Conservation (phyloP, 2,329 filamentous ascomycete species). For the Aciculosporium take region DNA sequence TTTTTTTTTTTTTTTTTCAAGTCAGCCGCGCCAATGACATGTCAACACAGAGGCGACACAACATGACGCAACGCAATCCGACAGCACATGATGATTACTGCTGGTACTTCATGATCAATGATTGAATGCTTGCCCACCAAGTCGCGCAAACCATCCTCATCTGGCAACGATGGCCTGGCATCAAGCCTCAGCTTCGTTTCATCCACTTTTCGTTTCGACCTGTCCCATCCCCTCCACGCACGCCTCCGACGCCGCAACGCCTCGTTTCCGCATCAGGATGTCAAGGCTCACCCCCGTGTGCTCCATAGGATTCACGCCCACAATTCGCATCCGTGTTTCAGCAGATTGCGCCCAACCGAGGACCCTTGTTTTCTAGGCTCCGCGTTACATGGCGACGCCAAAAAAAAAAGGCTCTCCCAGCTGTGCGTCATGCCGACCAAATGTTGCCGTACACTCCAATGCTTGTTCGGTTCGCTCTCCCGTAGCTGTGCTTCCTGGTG, state of each 20-base stretch:
- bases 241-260: too few species aligned
- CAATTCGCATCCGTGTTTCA: neutral
- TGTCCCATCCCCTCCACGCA: too few species aligned
- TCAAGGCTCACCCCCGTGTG: neutral
- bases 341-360: neutral
- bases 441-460: slow-evolving; percentile 20
- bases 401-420: slow-evolving; percentile 13
- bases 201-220: slow-evolving; percentile 1
- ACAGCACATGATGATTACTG: too few species aligned
- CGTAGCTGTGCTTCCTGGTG: slow-evolving; percentile 30
- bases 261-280: neutral
- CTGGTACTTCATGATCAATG: too few species aligned
- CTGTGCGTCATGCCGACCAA: slow-evolving; percentile 14
- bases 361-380: neutral
- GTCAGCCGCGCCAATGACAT: too few species aligned
- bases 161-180: too few species aligned
- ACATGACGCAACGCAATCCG: too few species aligned
- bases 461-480: slow-evolving; percentile 26
- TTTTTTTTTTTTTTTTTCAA: too few species aligned
- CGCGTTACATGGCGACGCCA: slow-evolving; percentile 16
- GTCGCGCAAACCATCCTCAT: too few species aligned
- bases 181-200: neutral
- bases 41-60: too few species aligned
- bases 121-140: too few species aligned
- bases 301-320: neutral